Evolutionary conservation across 1,284 basidiomycete species (phyloP).

Genomic region (Xerocomus minutiporus): DNA sequence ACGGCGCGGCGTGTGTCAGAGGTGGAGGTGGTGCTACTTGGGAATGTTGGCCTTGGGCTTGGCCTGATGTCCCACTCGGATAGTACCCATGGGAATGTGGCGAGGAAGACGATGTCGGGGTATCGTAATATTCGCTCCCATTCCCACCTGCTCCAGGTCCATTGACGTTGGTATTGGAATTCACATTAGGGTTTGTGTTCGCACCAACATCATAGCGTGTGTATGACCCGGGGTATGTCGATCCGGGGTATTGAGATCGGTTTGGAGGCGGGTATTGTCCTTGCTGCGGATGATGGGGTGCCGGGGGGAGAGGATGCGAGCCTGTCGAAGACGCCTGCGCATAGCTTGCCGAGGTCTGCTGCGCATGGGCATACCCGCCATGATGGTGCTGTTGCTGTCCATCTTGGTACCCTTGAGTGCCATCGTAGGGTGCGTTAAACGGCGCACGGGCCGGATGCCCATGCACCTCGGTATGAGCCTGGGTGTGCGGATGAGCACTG

Average conservation of each 20-base stretch:
- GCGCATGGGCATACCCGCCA: constrained; percentile 21
- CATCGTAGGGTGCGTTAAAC: constrained; percentile 28
- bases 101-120: constrained; percentile 19
- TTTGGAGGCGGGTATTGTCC: constrained; percentile 27
- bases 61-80: constrained; percentile 15
- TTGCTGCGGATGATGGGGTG: constrained; percentile 32
- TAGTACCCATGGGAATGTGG: constrained; percentile 27
- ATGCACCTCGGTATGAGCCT: constrained; percentile 21
- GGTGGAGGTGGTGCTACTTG: constrained; percentile 19
- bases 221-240: constrained; percentile 26
- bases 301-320: constrained; percentile 26
- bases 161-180: constrained; percentile 7
- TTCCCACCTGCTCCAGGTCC: constrained; percentile 11
- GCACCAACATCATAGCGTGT: constrained; percentile 21
- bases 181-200: constrained; percentile 12
- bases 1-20: constrained; percentile 19
- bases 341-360: constrained; percentile 28
- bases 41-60: constrained; percentile 15
- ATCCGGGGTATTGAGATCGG: constrained; percentile 24
- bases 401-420: constrained; percentile 25
- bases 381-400: constrained; percentile 20
- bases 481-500: constrained; percentile 17
- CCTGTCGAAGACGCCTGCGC: constrained; percentile 24
- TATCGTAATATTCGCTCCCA: constrained; percentile 26
- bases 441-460: constrained; percentile 21